A percentile compares a stretch with the other conserved stretches of the same genome.
These are phyloP conservation scores for Fremontodendron californicum DNA, from an alignment of 345 rosid species.

Conservation along the genomic window DNA sequence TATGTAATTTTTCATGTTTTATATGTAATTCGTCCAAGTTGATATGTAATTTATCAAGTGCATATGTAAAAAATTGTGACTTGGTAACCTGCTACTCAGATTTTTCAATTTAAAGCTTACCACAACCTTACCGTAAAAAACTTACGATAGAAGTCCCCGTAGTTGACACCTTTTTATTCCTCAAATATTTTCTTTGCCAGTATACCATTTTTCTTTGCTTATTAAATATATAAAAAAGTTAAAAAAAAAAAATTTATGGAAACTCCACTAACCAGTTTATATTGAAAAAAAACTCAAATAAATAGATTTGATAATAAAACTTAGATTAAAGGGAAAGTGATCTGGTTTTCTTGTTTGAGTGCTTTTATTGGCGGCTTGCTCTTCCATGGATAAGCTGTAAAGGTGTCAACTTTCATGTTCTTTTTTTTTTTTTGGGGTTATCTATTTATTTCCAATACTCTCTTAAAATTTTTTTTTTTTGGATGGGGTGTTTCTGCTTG, in stretches of 20 bases:
- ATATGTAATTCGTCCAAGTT: too few relatives aligned
- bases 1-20: too few relatives aligned
- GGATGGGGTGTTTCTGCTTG: not conserved
- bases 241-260: not conserved
- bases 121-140: too few relatives aligned
- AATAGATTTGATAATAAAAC: not conserved
- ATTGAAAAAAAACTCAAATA: not conserved
- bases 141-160: too few relatives aligned
- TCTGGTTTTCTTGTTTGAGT: not conserved
- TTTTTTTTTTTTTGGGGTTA: not conserved
- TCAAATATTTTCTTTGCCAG: constrained; percentile 4
- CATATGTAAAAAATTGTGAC: too few relatives aligned
- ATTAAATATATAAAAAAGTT: too few relatives aligned
- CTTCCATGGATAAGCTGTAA: constrained; percentile 25
- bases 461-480: not conserved
- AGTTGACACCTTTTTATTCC: too few relatives aligned
- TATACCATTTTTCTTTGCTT: constrained; percentile 1
- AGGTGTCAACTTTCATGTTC: constrained; percentile 27
- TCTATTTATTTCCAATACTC: not conserved
- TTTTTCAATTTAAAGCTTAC: too few relatives aligned
- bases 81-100: too few relatives aligned
- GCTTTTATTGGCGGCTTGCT: constrained; percentile 25
- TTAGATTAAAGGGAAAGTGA: constrained; percentile 6
- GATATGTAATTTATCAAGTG: too few relatives aligned
- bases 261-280: not conserved